Base-by-base conservation (phyloP, 345 rosid species). In the Laguncularia racemosa region DNA sequence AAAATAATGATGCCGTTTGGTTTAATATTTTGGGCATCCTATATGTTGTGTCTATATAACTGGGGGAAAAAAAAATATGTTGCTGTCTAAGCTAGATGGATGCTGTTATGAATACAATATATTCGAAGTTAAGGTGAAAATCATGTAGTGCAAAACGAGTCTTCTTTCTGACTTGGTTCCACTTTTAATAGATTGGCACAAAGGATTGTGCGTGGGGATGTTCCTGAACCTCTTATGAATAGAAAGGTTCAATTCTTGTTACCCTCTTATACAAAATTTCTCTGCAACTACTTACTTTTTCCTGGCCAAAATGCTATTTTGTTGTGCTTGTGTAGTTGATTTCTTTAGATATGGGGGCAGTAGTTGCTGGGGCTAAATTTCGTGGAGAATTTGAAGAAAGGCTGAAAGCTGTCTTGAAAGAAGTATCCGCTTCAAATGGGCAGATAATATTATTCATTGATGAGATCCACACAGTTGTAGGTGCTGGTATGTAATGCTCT, bases 381-480 rank as follows among this genome's bases (percentile, higher is more conserved):
- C 83, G 85, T 56, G 90, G 85, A 55, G 97, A 89, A 46, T 92
- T 92, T 71, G 95, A 86, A 70, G 85, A 84, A 75, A 72, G 91
- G 66, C 71, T 92, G 71, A 92, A 89, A 81, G 92, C 97, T 63
- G 92, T 87, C 59, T 57, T 89, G 63, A 89, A 89, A 82, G 99
- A 89, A 77, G 97, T 89, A 59, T 75, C 92, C 38, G 78, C 88
- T 56, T 84, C 97, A 50, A 93, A 85, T 70, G 99, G 97, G 56
- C 90, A 89, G 72, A 85, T 78, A 48, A 84, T 89, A 55, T 75
- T 93, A 61, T 82, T 89, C 70, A 84, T 93, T 66, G 96, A 93
- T 63, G 99, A 93, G 78, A 87, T 93, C 51, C 99, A 78, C 66
- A 89, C 91, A 20, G 91, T 93, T 64, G 85, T 89, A 28, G 95